phyloP scores from a whole-genome alignment of 176 grass and related monocot species.

The Hsuehochloa calcarea region DNA sequence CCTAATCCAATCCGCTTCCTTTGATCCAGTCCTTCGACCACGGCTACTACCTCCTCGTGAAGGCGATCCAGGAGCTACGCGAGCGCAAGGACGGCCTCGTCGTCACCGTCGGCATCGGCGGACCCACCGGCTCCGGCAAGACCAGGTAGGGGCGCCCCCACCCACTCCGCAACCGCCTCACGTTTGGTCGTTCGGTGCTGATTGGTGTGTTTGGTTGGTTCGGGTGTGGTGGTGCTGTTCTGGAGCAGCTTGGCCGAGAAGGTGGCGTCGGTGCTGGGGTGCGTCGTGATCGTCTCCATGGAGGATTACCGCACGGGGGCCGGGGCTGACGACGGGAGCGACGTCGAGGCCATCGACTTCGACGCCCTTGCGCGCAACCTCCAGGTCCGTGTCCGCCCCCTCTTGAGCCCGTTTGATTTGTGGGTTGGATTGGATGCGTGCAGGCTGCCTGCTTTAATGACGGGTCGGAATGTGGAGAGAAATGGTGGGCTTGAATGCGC shows the following conservation, averaged over 20 bases:
- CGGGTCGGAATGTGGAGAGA: background rate
- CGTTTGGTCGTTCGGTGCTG: background rate
- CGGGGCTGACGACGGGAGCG: conserved; percentile 74
- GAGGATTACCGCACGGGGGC: conserved; percentile 84
- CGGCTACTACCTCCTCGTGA: conserved; percentile 89
- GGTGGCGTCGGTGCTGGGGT: conserved; percentile 88
- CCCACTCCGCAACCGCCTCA: background rate
- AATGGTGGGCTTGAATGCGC: conserved; percentile 19
- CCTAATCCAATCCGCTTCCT: background rate
- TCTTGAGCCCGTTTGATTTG: conserved; percentile 14
- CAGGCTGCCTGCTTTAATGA: conserved; percentile 33
- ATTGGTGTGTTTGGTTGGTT: background rate
- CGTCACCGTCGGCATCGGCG: conserved; percentile 86
- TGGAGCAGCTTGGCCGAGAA: conserved; percentile 80
- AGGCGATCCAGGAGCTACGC: conserved; percentile 96
- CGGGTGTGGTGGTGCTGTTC: background rate
- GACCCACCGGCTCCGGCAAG: conserved; percentile 92
- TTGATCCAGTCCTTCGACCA: conserved; percentile 83
- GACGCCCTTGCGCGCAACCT: conserved; percentile 60
- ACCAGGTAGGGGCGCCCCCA: conserved; percentile 51
- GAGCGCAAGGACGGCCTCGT: conserved; percentile 90
- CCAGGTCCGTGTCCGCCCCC: conserved; percentile 47
- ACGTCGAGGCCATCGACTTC: conserved; percentile 78
- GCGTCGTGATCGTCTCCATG: conserved; percentile 92
- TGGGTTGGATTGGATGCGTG: conserved; percentile 22